Conservation (phyloP, 768 basidiomycete genomes). For the Agrocybe chaxingu region DNA sequence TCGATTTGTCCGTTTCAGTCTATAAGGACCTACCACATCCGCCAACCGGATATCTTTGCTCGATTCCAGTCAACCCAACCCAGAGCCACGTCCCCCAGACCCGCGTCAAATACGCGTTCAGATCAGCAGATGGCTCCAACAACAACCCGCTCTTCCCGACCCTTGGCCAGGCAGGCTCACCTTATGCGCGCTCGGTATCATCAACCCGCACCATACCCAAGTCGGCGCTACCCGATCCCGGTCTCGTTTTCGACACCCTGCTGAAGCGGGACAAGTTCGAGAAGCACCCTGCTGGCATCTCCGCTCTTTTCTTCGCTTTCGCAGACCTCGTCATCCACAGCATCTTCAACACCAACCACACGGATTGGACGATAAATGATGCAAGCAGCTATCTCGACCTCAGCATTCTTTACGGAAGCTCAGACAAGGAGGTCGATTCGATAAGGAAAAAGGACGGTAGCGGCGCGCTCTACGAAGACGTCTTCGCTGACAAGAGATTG, state of each 20-base stretch:
- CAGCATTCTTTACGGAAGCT: slow-evolving; percentile 69
- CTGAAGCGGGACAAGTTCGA: slow-evolving; percentile 47
- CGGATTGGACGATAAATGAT: slow-evolving; percentile 53
- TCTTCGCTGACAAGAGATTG: slow-evolving; percentile 65
- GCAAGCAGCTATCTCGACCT: slow-evolving; percentile 76
- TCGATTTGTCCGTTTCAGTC: slow-evolving; percentile 35
- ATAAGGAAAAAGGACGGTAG: slow-evolving; percentile 64
- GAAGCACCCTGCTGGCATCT: slow-evolving; percentile 67
- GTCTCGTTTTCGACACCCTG: slow-evolving; percentile 69
- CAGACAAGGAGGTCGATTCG: slow-evolving; percentile 37
- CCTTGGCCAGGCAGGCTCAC: slow-evolving; percentile 57
- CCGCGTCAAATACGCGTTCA: slow-evolving; percentile 45
- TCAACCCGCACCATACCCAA: slow-evolving; percentile 38
- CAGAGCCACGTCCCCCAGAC: slow-evolving; percentile 12
- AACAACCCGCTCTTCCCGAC: slow-evolving; percentile 54
- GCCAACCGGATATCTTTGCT: slow-evolving; percentile 47
- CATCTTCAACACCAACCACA: slow-evolving; percentile 58
- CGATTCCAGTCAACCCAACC: slow-evolving; percentile 13
- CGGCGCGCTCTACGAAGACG: slow-evolving; percentile 65
- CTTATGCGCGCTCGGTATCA: slow-evolving; percentile 69
- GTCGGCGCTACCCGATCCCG: slow-evolving; percentile 58
- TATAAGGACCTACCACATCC: slow-evolving; percentile 83
- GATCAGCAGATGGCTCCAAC: slow-evolving; percentile 58
- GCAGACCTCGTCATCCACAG: slow-evolving; percentile 74
- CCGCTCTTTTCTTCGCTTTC: slow-evolving; percentile 74